phyloP scores from a whole-genome alignment of 1,284 basidiomycete species.

The Filobasidium uniguttulatum region DNA sequence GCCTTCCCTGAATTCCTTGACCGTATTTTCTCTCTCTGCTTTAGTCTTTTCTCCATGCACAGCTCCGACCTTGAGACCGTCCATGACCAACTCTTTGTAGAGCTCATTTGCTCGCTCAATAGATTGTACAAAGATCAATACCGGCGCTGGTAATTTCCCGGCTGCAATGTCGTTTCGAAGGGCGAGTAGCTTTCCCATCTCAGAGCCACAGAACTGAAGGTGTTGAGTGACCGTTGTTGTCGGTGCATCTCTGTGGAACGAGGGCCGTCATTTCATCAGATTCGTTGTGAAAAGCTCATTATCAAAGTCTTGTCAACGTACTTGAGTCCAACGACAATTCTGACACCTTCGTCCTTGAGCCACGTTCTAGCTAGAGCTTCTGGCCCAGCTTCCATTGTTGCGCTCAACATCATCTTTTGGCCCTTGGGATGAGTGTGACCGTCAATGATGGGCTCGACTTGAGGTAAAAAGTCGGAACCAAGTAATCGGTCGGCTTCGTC shows the following conservation, averaged over 20 bases:
- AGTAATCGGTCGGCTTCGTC: conserved; percentile 88
- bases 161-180: conserved; percentile 62
- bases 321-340: conserved; percentile 90
- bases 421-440: conserved; percentile 59
- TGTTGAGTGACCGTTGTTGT: conserved; percentile 66
- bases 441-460: conserved; percentile 75
- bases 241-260: conserved; percentile 63
- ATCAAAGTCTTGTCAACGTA: conserved; percentile 35
- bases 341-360: conserved; percentile 59
- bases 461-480: conserved; percentile 72
- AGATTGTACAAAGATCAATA: conserved; percentile 85
- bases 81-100: conserved; percentile 70
- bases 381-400: conserved; percentile 76
- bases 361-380: conserved; percentile 79
- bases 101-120: conserved; percentile 83
- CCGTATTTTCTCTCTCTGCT: conserved; percentile 72
- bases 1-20: conserved; percentile 71
- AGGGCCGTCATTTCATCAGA: neutral
- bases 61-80: conserved; percentile 75
- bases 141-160: conserved; percentile 72
- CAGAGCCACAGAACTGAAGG: conserved; percentile 80
- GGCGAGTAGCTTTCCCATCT: conserved; percentile 80
- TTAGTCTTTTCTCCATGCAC: conserved; percentile 79
- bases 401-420: conserved; percentile 85
- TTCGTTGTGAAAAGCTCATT: neutral